These are phyloP conservation scores for Mariannaea sp. DNA, from an alignment of 2,329 filamentous ascomycete species.

Conservation along the genomic window DNA sequence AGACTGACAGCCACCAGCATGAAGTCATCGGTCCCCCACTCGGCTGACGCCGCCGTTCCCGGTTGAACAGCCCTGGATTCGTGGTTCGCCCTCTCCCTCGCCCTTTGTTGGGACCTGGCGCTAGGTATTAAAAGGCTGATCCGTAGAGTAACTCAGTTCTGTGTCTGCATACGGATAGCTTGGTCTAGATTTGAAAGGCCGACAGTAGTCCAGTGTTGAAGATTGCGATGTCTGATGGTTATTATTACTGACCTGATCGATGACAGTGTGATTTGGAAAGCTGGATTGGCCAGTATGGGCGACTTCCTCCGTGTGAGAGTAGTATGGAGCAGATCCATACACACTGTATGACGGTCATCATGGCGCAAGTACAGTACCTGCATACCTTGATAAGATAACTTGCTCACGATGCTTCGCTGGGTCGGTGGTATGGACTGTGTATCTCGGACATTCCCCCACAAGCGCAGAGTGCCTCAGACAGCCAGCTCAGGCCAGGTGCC, in stretches of 20 bases:
- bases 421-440: too few relatives aligned
- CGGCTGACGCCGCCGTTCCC: constrained; percentile 20
- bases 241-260: too few relatives aligned
- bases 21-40: constrained; percentile 19
- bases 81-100: background rate
- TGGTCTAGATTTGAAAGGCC: too few relatives aligned
- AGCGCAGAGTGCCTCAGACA: background rate
- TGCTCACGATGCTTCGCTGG: too few relatives aligned
- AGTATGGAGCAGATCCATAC: background rate
- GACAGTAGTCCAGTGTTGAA: too few relatives aligned
- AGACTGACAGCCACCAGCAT: background rate
- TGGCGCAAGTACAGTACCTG: constrained; percentile 7
- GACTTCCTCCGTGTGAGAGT: constrained; percentile 14
- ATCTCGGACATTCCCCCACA: constrained; percentile 4
- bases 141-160: background rate
- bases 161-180: background rate
- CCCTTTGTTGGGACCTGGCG: background rate
- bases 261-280: too few relatives aligned
- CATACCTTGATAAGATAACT: too few relatives aligned
- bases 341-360: constrained; percentile 17
- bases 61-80: background rate
- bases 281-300: too few relatives aligned
- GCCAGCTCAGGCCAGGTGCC: constrained; percentile 19
- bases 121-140: background rate
- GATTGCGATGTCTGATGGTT: too few relatives aligned